These are phyloP conservation scores for Trichoderma erinaceum DNA, from an alignment of 495 filamentous ascomycete species.

Conservation along the genomic window DNA sequence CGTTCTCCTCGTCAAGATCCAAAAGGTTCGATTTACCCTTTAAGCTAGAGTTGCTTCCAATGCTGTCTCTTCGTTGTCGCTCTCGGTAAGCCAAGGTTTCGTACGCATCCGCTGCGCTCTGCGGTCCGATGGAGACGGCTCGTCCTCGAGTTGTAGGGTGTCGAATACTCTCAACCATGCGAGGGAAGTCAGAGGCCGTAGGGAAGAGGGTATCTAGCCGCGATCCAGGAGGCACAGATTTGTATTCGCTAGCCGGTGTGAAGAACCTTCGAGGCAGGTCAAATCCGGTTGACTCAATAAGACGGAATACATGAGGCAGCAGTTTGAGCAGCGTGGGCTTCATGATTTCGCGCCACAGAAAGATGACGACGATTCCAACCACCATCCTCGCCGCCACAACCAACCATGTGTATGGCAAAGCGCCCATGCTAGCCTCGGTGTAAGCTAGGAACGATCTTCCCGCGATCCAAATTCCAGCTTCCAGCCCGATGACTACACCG, in stretches of 20 bases:
- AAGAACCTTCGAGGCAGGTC: constrained; percentile 82
- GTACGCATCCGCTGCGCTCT: constrained; percentile 92
- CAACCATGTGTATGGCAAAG: constrained; percentile 57
- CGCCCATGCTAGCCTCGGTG: constrained; percentile 46
- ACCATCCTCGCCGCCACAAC: constrained; percentile 59
- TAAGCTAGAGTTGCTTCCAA: constrained; percentile 33
- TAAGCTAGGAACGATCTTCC: constrained; percentile 48
- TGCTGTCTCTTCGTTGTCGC: constrained; percentile 70
- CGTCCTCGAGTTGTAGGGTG: constrained; percentile 64
- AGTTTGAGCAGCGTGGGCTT: constrained; percentile 74
- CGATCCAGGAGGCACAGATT: constrained; percentile 67
- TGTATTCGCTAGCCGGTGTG: constrained; percentile 83
- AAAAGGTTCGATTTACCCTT: constrained; percentile 6
- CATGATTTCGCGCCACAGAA: constrained; percentile 80
- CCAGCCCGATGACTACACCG: constrained; percentile 76
- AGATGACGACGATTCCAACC: constrained; percentile 73
- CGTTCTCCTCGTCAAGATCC: constrained; percentile 11
- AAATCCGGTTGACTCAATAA: constrained; percentile 72
- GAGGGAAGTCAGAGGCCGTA: constrained; percentile 73
- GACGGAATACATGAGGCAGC: constrained; percentile 80
- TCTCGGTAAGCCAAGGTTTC: constrained; percentile 92
- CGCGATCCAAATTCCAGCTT: constrained; percentile 77
- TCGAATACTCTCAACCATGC: constrained; percentile 68
- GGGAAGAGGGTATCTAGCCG: constrained; percentile 85
- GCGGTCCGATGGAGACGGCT: constrained; percentile 86